phyloP scores from a whole-genome alignment of 2,329 filamentous ascomycete species.

The Fusarium sororula region DNA sequence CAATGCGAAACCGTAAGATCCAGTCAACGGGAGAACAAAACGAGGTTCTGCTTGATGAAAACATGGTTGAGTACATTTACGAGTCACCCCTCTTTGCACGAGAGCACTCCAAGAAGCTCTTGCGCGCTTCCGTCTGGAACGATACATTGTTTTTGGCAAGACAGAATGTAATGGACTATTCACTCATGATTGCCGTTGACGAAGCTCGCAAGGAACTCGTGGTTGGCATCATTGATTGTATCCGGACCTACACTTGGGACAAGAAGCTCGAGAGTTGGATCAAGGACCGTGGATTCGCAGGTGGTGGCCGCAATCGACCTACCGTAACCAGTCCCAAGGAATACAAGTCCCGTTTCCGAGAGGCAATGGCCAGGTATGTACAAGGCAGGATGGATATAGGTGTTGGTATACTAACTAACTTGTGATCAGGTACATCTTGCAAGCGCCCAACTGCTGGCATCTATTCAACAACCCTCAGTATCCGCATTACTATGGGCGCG shows the following conservation, averaged over 20 bases:
- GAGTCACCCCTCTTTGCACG: constrained; percentile 94
- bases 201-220: constrained; percentile 89
- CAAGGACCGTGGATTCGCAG: constrained; percentile 89
- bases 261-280: constrained; percentile 99
- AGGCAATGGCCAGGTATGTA: constrained; percentile 91
- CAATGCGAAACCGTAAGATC: constrained; percentile 98
- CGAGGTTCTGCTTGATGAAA: constrained; percentile 95
- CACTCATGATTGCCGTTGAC: constrained; percentile 97
- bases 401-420: constrained; percentile 22
- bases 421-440: constrained; percentile 69
- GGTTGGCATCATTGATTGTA: constrained; percentile 98
- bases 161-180: constrained; percentile 99
- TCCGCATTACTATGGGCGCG: constrained; percentile 49
- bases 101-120: constrained; percentile 94
- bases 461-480: constrained; percentile 64
- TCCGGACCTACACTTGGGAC: constrained; percentile 98
- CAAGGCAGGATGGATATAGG: background rate
- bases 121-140: constrained; percentile 94
- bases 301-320: constrained; percentile 80
- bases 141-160: constrained; percentile 94
- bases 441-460: constrained; percentile 81
- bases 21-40: constrained; percentile 95
- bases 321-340: constrained; percentile 98
- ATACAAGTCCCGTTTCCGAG: constrained; percentile 94
- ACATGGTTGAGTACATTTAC: constrained; percentile 99